A percentile compares a stretch with the other conserved stretches of the same genome.
phyloP scores from a whole-genome alignment of 1,139 yeast genomes.

The Suhomyces chickasaworum region DNA sequence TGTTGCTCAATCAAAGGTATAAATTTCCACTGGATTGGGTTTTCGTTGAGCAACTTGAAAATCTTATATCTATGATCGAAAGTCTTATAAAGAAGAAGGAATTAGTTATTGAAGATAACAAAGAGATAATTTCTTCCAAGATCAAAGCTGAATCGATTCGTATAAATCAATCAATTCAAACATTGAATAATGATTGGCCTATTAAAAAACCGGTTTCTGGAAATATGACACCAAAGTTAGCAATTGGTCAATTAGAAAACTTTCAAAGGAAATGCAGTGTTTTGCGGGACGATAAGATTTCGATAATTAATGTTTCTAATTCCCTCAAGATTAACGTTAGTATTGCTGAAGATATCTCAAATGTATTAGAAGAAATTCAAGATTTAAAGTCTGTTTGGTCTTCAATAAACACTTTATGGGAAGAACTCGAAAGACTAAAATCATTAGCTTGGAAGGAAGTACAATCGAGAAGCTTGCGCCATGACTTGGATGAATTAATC shows the following conservation, averaged over 20 bases:
- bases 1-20: slow-evolving; percentile 48
- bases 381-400: slow-evolving; percentile 70
- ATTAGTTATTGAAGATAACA: slow-evolving; percentile 43
- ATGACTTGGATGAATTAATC: slow-evolving; percentile 54
- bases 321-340: slow-evolving; percentile 44
- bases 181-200: slow-evolving; percentile 47
- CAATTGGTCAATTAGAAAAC: slow-evolving; percentile 46
- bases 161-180: slow-evolving; percentile 34
- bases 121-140: slow-evolving; percentile 43
- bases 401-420: slow-evolving; percentile 58
- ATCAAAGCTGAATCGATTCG: slow-evolving; percentile 45
- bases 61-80: slow-evolving; percentile 46
- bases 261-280: slow-evolving; percentile 40
- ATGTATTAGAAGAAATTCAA: slow-evolving; percentile 50
- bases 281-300: slow-evolving; percentile 21
- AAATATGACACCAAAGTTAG: slow-evolving; percentile 47
- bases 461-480: slow-evolving; percentile 50
- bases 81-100: slow-evolving; percentile 45
- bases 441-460: slow-evolving; percentile 53
- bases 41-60: slow-evolving; percentile 63
- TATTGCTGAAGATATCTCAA: slow-evolving; percentile 25
- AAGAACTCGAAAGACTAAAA: slow-evolving; percentile 48
- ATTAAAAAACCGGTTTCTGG: slow-evolving; percentile 53
- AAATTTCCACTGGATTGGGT: slow-evolving; percentile 60
- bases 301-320: slow-evolving; percentile 44